These are phyloP conservation scores for Hanseniaspora occidentalis DNA, from an alignment of 805 yeast species.

Conservation along the genomic window DNA sequence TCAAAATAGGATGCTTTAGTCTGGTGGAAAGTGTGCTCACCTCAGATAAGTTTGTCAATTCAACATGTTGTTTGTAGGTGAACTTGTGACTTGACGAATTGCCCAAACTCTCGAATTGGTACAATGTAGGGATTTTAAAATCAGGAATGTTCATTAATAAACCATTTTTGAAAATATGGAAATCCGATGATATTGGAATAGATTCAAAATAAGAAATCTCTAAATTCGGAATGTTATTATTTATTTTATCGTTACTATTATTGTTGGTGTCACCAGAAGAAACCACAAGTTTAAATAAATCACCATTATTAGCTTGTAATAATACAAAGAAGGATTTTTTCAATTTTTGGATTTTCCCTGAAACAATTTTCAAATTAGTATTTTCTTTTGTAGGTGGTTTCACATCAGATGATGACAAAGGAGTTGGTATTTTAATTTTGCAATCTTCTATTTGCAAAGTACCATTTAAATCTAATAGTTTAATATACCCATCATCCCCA, in stretches of 20 bases:
- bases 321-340: slow-evolving; percentile 52
- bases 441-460: not conserved
- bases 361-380: slow-evolving; percentile 30
- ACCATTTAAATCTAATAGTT: not conserved
- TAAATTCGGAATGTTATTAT: slow-evolving; percentile 28
- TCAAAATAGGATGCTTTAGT: not conserved
- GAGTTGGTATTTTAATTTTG: not conserved
- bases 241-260: too few relatives aligned
- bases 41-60: slow-evolving; percentile 44
- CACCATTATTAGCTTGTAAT: slow-evolving; percentile 62
- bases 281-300: slow-evolving; percentile 54
- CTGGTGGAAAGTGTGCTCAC: slow-evolving; percentile 31
- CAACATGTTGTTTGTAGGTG: slow-evolving; percentile 20
- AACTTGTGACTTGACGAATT: slow-evolving; percentile 34
- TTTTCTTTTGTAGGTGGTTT: too few relatives aligned
- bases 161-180: slow-evolving; percentile 63
- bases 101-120: slow-evolving; percentile 71
- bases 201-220: slow-evolving; percentile 67
- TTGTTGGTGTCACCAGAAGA: slow-evolving; percentile 32
- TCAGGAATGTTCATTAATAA: slow-evolving; percentile 58
- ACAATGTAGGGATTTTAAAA: slow-evolving; percentile 50
- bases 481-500: slow-evolving; percentile 45
- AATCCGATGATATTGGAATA: slow-evolving; percentile 40
- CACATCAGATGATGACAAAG: too few relatives aligned
- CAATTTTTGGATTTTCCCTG: slow-evolving; percentile 54